Evolutionary conservation across 75 land plant genomes (phyloP).

Genomic region (Picea sitchensis): DNA sequence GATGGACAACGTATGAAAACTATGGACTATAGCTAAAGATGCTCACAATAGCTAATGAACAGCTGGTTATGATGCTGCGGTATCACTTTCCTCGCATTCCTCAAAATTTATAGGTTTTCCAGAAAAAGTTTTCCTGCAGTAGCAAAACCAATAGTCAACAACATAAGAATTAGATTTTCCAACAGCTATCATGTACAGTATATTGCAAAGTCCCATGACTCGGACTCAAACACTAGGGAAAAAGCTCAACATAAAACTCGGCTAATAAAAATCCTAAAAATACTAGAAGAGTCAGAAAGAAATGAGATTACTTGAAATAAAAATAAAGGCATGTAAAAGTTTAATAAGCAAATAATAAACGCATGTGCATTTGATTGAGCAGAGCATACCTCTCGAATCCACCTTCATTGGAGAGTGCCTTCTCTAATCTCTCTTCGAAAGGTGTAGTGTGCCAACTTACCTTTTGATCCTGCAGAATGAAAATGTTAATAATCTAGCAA

Average conservation of each 20-base stretch:
- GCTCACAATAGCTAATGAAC: too few species aligned
- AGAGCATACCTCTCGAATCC: neutral
- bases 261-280: too few species aligned
- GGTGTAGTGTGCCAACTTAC: constrained; percentile 92
- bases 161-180: neutral
- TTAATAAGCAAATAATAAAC: too few species aligned
- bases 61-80: neutral
- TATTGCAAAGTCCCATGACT: too few species aligned
- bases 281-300: too few species aligned
- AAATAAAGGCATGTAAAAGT: too few species aligned
- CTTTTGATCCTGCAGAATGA: constrained; percentile 75
- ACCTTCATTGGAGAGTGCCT: constrained; percentile 67
- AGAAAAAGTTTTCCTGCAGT: neutral
- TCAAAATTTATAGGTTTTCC: neutral
- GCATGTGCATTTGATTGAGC: too few species aligned
- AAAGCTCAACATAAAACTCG: too few species aligned
- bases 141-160: neutral
- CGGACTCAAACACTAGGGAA: too few species aligned
- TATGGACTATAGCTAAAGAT: too few species aligned
- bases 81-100: constrained; percentile 3
- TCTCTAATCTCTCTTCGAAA: constrained; percentile 84
- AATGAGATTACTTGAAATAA: too few species aligned
- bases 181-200: neutral
- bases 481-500: neutral
- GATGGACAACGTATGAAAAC: too few species aligned